Evolutionary conservation across 1,284 basidiomycete genomes (phyloP).

Genomic region (Ganoderma multipileum): DNA sequence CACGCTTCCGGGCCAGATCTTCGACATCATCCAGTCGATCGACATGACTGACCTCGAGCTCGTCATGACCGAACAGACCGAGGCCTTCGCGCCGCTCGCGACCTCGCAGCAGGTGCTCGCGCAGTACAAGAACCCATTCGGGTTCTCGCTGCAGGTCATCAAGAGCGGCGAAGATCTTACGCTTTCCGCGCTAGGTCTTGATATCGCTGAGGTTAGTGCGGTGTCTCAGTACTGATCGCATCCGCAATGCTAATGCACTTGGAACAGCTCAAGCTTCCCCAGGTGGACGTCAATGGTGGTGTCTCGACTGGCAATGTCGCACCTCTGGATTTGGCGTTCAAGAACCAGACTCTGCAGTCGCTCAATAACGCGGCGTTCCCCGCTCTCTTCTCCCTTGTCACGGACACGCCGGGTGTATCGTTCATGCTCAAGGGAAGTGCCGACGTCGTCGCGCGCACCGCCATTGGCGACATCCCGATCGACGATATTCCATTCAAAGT

Average conservation of each 20-base stretch:
- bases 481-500: conserved; percentile 72
- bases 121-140: conserved; percentile 80
- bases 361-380: conserved; percentile 62
- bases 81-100: conserved; percentile 65
- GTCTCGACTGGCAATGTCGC: conserved; percentile 61
- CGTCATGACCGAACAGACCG: conserved; percentile 48
- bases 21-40: conserved; percentile 74
- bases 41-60: conserved; percentile 66
- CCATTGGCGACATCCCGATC: conserved; percentile 74
- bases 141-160: conserved; percentile 74
- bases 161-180: conserved; percentile 62
- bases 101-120: conserved; percentile 70
- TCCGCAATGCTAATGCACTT: conserved; percentile 8
- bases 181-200: conserved; percentile 54
- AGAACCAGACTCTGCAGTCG: conserved; percentile 60
- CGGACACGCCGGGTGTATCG: conserved; percentile 53
- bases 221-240: not conserved
- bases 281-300: conserved; percentile 57
- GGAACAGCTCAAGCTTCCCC: conserved; percentile 62
- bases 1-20: conserved; percentile 68
- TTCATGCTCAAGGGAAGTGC: conserved; percentile 66
- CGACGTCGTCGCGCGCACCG: conserved; percentile 67
- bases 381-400: conserved; percentile 64
- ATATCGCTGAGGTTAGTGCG: conserved; percentile 59
- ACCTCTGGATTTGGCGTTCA: conserved; percentile 61